Percentiles rank a stretch among this genome's conserved stretches.
Conservation (phyloP, 108 stramenopile species). For the Nitzschia putrida region DNA sequence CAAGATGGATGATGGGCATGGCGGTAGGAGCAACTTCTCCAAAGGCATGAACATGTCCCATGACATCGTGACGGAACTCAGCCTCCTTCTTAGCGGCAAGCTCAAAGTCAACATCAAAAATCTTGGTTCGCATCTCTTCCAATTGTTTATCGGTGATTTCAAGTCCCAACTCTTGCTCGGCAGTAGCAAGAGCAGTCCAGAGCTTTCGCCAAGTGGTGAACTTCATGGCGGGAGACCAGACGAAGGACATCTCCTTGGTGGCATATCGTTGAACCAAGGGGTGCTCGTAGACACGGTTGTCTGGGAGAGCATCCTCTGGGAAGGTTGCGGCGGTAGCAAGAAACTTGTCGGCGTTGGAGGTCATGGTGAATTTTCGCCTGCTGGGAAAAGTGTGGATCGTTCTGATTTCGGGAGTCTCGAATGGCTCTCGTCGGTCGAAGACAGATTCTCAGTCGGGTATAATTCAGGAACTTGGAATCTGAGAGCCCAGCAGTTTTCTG, state of each 20-base stretch:
- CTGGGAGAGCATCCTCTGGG: slow-evolving; percentile 67
- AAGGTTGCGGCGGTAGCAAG: slow-evolving; percentile 48
- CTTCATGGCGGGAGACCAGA: slow-evolving; percentile 97
- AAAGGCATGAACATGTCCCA: slow-evolving; percentile 98
- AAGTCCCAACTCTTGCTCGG: slow-evolving; percentile 94
- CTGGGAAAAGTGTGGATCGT: neutral
- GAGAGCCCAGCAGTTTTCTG: too few species aligned
- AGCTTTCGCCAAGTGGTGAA: slow-evolving; percentile 98
- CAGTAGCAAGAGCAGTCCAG: slow-evolving; percentile 97
- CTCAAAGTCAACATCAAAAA: slow-evolving; percentile 93
- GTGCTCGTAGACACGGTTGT: slow-evolving; percentile 84
- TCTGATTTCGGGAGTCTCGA: neutral
- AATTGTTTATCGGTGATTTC: slow-evolving; percentile 93
- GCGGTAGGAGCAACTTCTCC: slow-evolving; percentile 90
- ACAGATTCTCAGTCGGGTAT: neutral
- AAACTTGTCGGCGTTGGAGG: slow-evolving; percentile 63
- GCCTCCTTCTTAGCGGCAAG: slow-evolving; percentile 90
- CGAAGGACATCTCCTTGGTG: slow-evolving; percentile 97
- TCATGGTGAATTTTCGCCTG: slow-evolving; percentile 23
- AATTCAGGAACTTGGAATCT: neutral
- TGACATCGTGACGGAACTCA: slow-evolving; percentile 98
- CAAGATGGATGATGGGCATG: slow-evolving; percentile 96
- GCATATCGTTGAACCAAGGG: slow-evolving; percentile 92
- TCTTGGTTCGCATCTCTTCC: slow-evolving; percentile 78
- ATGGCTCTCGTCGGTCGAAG: neutral